Evolutionary conservation across 768 basidiomycete species (phyloP), one percentile per base, ranked within the genome.

Genomic region (Hygrophoropsis aurantiaca): DNA sequence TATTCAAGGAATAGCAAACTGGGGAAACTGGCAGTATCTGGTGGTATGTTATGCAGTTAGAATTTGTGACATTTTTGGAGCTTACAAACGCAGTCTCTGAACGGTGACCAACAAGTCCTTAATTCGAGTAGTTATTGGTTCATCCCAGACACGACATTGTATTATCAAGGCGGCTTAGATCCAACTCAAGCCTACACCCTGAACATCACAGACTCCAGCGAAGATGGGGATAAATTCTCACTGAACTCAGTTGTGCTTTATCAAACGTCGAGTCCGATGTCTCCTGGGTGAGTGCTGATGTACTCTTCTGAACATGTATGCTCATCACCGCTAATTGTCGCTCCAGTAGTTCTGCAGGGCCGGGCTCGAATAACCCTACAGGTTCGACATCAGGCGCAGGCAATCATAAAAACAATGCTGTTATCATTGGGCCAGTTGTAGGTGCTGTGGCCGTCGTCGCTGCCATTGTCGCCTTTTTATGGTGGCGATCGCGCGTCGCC

Each of bases 111-210:
- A 15, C 15, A 40, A 0, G 34, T 40, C 4, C 36, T 42, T 7
- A 55, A 55, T 30, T 53, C 53, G n/a, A 54, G 53, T 27, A 54
- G 48, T 23, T 51, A 50, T 45, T 66, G 61, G 62, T 36, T 61
- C 8, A 53, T 64, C 25, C 40, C 46, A 7, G 55, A 63, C 40
- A 34, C 47, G 23, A 37, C 47, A 6, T 37, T 49, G 23, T 55
- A 27, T 18, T 55, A 54, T 36, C 15, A 55, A 35, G 48, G 46
- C 5, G 47, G 53, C 1, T 39, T 55, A 25, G 41, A 55, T 43
- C 40, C 45, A 18, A 16, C n/a, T 11, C 33, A 43, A n/a, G 49
- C 8, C 3, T 53, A 54, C 38, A 13, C 27, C 38, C 25, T 54
- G 6, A 55, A 44, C 24, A 40, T 55, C 21, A 49, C 47, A 33